Evolutionary conservation across 2,329 filamentous ascomycete genomes (phyloP), one percentile per base, ranked within the genome.

Genomic region (Colletotrichum tabaci): DNA sequence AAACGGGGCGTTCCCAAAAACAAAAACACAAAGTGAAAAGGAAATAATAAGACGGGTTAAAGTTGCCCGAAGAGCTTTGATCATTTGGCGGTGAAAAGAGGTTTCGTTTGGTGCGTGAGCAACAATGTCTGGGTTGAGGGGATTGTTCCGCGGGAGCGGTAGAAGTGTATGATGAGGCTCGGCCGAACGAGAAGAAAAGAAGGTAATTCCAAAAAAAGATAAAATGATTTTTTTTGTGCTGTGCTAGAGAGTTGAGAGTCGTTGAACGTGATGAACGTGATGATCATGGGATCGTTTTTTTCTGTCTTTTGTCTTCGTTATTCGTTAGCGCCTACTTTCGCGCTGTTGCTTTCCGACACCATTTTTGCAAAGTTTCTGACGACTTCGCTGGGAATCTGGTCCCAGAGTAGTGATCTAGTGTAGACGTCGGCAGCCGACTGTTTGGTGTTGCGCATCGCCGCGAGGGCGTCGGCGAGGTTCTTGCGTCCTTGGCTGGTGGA

Each of bases 291-390:
- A 52, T 71, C 66, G 44, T 64, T 71, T 69, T 68, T 66, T 71
- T 49, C 62, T 61, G 63, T 66, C 66, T 77, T 77, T 76, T 78
- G 73, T 76, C 73, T 76, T 80, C 78, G 74, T 82, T 77, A 80
- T 75, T 81, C 81, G 78, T 83, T 69, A 67, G 73, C 68, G 76
- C 72, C 82, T 74, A 80, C 79, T 77, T 83, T 81, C 69, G 82
- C 80, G 75, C 82, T 85, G 82, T 87, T 92, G 83, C 89, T 92
- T 79, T 96, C 93, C 74, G 93, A 90, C 77, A 98, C 93, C 89
- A 97, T 95, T 82, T 94, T 93, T 77, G 93, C 94, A 85, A 98
- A 98, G 80, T 96, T 94, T 76, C 92, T 91, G 65, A 99, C 94
- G 60, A 98, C 95, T 75, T 98, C 95, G 76, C 91, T 89, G 16